A percentile compares a stretch with the other conserved stretches of the same genome.
These are phyloP conservation scores for Fusarium algeriense DNA, from an alignment of 2,329 filamentous ascomycete genomes.

Conservation along the genomic window DNA sequence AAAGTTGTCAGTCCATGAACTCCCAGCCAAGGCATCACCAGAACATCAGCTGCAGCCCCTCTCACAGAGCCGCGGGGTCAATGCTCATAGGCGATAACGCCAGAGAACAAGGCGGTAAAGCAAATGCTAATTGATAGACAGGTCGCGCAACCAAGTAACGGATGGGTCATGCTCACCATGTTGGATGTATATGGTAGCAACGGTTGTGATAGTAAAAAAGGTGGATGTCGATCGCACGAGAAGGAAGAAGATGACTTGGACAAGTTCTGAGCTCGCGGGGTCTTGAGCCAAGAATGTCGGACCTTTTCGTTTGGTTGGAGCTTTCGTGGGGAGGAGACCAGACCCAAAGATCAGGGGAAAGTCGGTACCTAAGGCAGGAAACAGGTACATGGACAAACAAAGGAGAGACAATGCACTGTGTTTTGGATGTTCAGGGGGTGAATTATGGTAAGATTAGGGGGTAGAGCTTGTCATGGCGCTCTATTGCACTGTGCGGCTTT, in stretches of 20 bases:
- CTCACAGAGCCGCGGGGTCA: slow-evolving; percentile 46
- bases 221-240: slow-evolving; percentile 45
- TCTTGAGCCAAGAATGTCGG: slow-evolving; percentile 47
- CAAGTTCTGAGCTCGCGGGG: slow-evolving; percentile 49
- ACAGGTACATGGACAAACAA: slow-evolving; percentile 4
- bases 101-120: slow-evolving; percentile 20
- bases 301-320: slow-evolving; percentile 50
- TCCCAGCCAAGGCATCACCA: slow-evolving; percentile 29
- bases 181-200: slow-evolving; percentile 40
- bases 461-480: background rate
- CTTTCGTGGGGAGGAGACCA: slow-evolving; percentile 43
- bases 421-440: slow-evolving; percentile 1
- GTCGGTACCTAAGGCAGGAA: slow-evolving; percentile 44
- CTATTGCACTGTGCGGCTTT: slow-evolving; percentile 39
- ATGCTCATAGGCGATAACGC: slow-evolving; percentile 31
- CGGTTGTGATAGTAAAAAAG: slow-evolving; percentile 35
- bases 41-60: slow-evolving; percentile 46
- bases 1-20: slow-evolving; percentile 42
- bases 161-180: slow-evolving; percentile 48
- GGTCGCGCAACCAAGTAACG: slow-evolving; percentile 8
- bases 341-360: slow-evolving; percentile 36
- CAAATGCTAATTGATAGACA: slow-evolving; percentile 5
- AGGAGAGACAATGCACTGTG: slow-evolving; percentile 27
- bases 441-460: background rate
- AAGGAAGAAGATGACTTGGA: slow-evolving; percentile 47